A percentile compares a stretch with the other conserved stretches of the same genome.
Conservation (phyloP, 306 rosid genomes). For the Boehmeria nivea region DNA sequence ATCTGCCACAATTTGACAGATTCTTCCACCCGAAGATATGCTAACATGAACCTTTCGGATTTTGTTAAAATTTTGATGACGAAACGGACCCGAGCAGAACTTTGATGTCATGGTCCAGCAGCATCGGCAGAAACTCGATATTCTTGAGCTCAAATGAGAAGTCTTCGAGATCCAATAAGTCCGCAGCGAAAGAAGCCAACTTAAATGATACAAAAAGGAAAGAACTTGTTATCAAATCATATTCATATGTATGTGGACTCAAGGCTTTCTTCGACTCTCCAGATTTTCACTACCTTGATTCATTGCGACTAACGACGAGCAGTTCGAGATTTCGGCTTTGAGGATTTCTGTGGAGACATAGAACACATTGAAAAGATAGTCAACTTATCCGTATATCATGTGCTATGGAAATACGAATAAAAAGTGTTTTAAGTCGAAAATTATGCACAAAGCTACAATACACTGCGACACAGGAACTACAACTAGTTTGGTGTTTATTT, state of each 20-base stretch:
- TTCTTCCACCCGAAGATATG: constrained; percentile 23
- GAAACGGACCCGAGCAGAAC: constrained; percentile 14
- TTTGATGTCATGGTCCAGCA: constrained; percentile 14
- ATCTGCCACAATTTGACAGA: constrained; percentile 4
- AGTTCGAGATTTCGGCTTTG: constrained; percentile 64
- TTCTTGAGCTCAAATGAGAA: not conserved
- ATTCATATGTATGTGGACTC: not conserved
- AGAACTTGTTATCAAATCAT: constrained; percentile 9
- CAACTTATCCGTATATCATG: constrained; percentile 16
- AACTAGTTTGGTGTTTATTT: not conserved
- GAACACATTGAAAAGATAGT: constrained; percentile 5
- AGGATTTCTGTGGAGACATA: constrained; percentile 58
- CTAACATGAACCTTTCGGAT: constrained; percentile 25
- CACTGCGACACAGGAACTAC: not conserved
- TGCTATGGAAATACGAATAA: not conserved
- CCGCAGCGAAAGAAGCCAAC: constrained; percentile 21
- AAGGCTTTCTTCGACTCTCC: not conserved
- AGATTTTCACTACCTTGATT: too few species aligned
- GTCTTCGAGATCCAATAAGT: constrained; percentile 15
- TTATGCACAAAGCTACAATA: not conserved
- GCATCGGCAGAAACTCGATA: constrained; percentile 5
- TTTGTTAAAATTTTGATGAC: constrained; percentile 14
- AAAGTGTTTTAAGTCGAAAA: too few species aligned
- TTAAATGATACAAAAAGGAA: constrained; percentile 5
- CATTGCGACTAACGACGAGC: constrained; percentile 48